Conservation (phyloP, 192 early-diverging fungal species). For the Backusella tuberculispora region DNA sequence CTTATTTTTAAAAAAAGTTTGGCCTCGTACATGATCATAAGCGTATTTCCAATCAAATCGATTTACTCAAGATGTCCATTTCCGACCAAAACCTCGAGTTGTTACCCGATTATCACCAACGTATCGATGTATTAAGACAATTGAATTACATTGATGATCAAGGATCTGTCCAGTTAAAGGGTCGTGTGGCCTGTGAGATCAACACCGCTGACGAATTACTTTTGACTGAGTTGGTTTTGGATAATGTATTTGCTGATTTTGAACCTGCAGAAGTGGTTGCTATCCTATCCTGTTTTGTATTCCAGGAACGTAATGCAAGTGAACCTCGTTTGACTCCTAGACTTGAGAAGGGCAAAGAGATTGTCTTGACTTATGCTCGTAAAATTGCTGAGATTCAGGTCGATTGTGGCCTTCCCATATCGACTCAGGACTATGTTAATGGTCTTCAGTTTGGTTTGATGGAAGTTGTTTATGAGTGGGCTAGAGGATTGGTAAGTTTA, state of each 20-base stretch:
- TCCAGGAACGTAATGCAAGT: slow-evolving; percentile 83
- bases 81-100: slow-evolving; percentile 93
- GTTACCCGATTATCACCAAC: slow-evolving; percentile 90
- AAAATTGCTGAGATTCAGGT: slow-evolving; percentile 77
- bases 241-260: slow-evolving; percentile 88
- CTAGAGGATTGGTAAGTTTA: slow-evolving; percentile 69
- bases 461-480: slow-evolving; percentile 99
- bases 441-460: slow-evolving; percentile 84
- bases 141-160: slow-evolving; percentile 84
- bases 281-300: slow-evolving; percentile 92
- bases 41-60: slow-evolving; percentile 68
- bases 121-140: slow-evolving; percentile 81
- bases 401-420: slow-evolving; percentile 62
- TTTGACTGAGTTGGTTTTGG: slow-evolving; percentile 91
- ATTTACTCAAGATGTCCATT: slow-evolving; percentile 75
- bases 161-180: slow-evolving; percentile 92
- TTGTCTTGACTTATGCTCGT: slow-evolving; percentile 68
- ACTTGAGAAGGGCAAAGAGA: slow-evolving; percentile 64
- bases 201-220: slow-evolving; percentile 95
- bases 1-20: slow-evolving; percentile 41
- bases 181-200: slow-evolving; percentile 96
- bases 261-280: slow-evolving; percentile 95
- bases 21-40: slow-evolving; percentile 57
- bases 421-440: slow-evolving; percentile 42
- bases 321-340: slow-evolving; percentile 69